Evolutionary conservation across 2,329 filamentous ascomycete genomes (phyloP), one percentile per base, ranked within the genome.

Genomic region (Purpureocillium lavendulum): DNA sequence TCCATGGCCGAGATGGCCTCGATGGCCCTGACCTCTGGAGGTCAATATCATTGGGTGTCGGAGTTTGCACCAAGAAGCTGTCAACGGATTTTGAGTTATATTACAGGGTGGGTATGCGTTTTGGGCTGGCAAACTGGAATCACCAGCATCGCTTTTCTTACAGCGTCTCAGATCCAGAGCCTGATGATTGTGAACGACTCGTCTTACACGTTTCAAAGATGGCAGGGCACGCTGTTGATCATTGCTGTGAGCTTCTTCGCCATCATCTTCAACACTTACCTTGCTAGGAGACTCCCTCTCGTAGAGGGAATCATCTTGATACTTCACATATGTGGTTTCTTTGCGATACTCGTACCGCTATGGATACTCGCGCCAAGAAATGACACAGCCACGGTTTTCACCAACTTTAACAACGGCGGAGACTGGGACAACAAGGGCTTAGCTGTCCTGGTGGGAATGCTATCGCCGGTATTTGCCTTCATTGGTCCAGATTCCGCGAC

Each of bases 21-120:
- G 5, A 73, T 73, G 61, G 71, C 72, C 3, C 74, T 74, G 0
- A 78, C 71, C 0, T 66, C 67, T 7, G 73, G 74, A 16, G 75
- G 75, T 2, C 73, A 78, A 47, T 77, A 77, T 44, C 71, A 75
- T 46, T 77, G 71, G 72, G 71, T 75, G 2, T 73, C 66, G 1
- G 70, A 74, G 37, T 74, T 75, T 43, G 65, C 70, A 1, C 67
- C 71, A 0, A 57, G 53, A 0, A 54, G 56, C 33, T 61, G 65
- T 38, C 71, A 77, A 46, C 73, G 70, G 40, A 65, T 70, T 29
- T 56, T 77, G 2, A 75, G 70, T 43, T 80, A 78, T 48, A 51
- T 71, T 13, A 54, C 52, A 54, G 67, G 66, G 2, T 71, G 67
- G 69, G 59, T 69, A 45, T 65, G 59, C 4, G 59, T 67, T 0